These are phyloP conservation scores for Aspergillus ibericus DNA, from an alignment of 2,329 filamentous ascomycete genomes.

Conservation along the genomic window DNA sequence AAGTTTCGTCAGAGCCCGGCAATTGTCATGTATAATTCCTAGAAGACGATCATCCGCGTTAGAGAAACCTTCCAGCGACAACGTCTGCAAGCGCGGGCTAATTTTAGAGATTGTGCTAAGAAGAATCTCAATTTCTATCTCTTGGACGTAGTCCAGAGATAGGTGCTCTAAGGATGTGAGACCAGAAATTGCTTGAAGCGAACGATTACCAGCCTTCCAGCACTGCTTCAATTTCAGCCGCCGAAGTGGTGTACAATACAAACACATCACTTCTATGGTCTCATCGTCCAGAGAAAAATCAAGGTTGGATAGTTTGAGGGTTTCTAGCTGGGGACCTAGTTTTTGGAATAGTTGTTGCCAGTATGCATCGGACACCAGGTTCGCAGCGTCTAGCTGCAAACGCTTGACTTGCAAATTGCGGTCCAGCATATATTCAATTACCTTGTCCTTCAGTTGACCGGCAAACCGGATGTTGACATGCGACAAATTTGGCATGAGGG, in stretches of 20 bases:
- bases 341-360: conserved; percentile 70
- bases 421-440: conserved; percentile 76
- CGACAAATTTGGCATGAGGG: conserved; percentile 67
- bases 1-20: conserved; percentile 69
- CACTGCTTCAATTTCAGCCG: conserved; percentile 82
- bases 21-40: conserved; percentile 68
- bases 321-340: conserved; percentile 65
- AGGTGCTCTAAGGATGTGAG: conserved; percentile 70
- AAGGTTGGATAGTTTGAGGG: conserved; percentile 77
- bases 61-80: conserved; percentile 72
- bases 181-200: conserved; percentile 64
- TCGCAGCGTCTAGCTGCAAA: conserved; percentile 79
- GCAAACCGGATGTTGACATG: conserved; percentile 76
- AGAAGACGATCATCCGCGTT: conserved; percentile 69
- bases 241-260: conserved; percentile 65
- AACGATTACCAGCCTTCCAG: conserved; percentile 66
- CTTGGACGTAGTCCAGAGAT: conserved; percentile 65
- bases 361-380: conserved; percentile 72
- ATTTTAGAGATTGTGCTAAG: conserved; percentile 61
- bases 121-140: conserved; percentile 58
- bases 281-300: conserved; percentile 79
- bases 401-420: conserved; percentile 68
- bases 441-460: conserved; percentile 86
- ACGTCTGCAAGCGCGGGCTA: conserved; percentile 68
- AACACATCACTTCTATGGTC: conserved; percentile 61